Evolutionary conservation across 306 rosid genomes (phyloP).

Genomic region (Crataegus laevigata): DNA sequence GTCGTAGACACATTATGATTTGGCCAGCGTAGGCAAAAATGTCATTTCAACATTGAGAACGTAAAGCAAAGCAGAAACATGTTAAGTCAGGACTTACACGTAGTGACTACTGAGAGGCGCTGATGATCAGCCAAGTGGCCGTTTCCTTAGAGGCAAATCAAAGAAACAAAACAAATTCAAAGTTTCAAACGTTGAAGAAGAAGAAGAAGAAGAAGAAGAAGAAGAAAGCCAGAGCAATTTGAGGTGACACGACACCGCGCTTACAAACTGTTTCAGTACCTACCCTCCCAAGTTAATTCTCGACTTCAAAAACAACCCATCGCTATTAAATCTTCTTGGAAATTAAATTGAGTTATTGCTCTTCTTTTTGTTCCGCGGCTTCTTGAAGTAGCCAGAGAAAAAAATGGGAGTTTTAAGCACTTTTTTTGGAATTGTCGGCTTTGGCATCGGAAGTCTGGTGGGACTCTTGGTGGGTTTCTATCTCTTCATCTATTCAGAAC

Average conservation of each 20-base stretch:
- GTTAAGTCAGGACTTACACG: background rate
- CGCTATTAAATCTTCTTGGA: background rate
- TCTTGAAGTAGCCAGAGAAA: background rate
- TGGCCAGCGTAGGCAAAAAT: background rate
- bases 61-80: background rate
- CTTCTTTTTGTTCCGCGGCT: background rate
- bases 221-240: too few species aligned
- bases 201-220: background rate
- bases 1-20: background rate
- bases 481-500: slow-evolving; percentile 52
- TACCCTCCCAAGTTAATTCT: background rate
- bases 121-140: background rate
- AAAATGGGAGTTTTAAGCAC: slow-evolving; percentile 51
- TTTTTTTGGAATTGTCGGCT: slow-evolving; percentile 54
- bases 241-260: background rate
- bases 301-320: background rate
- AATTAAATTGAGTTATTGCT: background rate
- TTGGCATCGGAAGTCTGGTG: slow-evolving; percentile 46
- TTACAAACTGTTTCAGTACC: background rate
- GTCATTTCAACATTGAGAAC: background rate
- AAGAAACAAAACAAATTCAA: background rate
- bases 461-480: slow-evolving; percentile 66
- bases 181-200: background rate
- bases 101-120: background rate
- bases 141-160: background rate